These are phyloP conservation scores for Iodosphaeria phyllophila DNA, from an alignment of 2,329 filamentous ascomycete species.

Conservation along the genomic window DNA sequence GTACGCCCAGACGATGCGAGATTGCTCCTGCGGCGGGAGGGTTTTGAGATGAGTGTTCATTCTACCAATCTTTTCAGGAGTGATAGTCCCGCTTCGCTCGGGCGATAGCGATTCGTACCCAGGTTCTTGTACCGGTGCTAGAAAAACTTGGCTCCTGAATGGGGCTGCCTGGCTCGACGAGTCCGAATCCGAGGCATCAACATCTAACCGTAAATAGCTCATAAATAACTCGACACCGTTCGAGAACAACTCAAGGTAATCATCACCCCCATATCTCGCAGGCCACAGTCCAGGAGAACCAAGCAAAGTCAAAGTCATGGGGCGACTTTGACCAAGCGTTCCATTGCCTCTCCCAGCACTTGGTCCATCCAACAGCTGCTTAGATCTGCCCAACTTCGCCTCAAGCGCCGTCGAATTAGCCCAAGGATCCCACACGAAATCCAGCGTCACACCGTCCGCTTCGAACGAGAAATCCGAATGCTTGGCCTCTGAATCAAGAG, in stretches of 20 bases:
- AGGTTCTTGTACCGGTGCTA: slow-evolving; percentile 27
- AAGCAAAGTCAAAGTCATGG: slow-evolving; percentile 25
- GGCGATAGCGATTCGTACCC: slow-evolving; percentile 22
- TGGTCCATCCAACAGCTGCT: slow-evolving; percentile 8
- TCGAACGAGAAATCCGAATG: slow-evolving; percentile 25
- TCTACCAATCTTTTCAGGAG: slow-evolving; percentile 24
- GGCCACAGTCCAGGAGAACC: slow-evolving; percentile 36
- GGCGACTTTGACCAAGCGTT: slow-evolving; percentile 6
- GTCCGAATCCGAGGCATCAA: slow-evolving; percentile 5
- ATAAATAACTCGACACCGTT: slow-evolving; percentile 24
- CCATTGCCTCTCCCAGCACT: slow-evolving; percentile 5
- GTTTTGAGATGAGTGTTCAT: slow-evolving; percentile 33
- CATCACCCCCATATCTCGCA: slow-evolving; percentile 27
- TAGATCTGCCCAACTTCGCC: slow-evolving; percentile 20
- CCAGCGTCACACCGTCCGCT: slow-evolving; percentile 24
- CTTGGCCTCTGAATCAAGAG: slow-evolving; percentile 16
- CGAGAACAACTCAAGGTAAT: slow-evolving; percentile 24
- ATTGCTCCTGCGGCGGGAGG: slow-evolving; percentile 18
- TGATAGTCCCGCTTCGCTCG: slow-evolving; percentile 21
- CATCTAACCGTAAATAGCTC: slow-evolving; percentile 13
- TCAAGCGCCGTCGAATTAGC: slow-evolving; percentile 29
- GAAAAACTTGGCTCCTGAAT: slow-evolving; percentile 13
- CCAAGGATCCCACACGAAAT: slow-evolving; percentile 45
- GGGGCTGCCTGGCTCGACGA: slow-evolving; percentile 2
- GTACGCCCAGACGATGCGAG: slow-evolving; percentile 30